Conservation (phyloP, 176 grass and related monocot species). For the Triticum turgidum region DNA sequence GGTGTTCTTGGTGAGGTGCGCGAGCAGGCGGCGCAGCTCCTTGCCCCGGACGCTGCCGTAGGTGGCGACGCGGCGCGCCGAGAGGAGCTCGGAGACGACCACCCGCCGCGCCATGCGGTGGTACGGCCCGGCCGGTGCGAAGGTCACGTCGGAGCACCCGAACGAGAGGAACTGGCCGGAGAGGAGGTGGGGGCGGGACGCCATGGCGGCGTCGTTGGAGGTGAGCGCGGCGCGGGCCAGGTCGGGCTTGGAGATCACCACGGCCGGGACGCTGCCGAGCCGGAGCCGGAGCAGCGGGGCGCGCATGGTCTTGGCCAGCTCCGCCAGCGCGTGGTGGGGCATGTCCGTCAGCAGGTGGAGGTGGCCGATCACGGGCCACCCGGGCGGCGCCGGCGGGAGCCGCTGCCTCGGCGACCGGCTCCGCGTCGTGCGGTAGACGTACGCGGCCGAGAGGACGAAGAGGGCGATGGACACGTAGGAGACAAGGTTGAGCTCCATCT, state of each 20-base stretch:
- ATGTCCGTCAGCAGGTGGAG: slow-evolving; percentile 16
- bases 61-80: not conserved
- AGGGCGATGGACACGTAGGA: not conserved
- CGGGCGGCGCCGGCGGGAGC: not conserved
- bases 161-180: not conserved
- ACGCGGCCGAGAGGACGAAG: not conserved
- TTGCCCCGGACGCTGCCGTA: not conserved
- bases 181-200: slow-evolving; percentile 2
- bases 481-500: not conserved
- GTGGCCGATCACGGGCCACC: slow-evolving; percentile 1
- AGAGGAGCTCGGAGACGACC: slow-evolving; percentile 12
- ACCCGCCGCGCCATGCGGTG: not conserved
- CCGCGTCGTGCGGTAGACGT: not conserved
- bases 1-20: slow-evolving; percentile 8
- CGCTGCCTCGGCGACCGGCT: not conserved
- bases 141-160: slow-evolving; percentile 4
- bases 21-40: not conserved
- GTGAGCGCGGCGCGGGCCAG: slow-evolving; percentile 13
- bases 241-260: slow-evolving; percentile 10
- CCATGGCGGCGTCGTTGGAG: slow-evolving; percentile 2
- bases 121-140: not conserved
- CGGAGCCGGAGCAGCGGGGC: not conserved
- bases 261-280: not conserved
- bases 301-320: not conserved
- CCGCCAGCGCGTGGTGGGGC: slow-evolving; percentile 2